These are phyloP conservation scores for Dalechampia spathulata DNA, from an alignment of 441 rosid species.

Conservation along the genomic window DNA sequence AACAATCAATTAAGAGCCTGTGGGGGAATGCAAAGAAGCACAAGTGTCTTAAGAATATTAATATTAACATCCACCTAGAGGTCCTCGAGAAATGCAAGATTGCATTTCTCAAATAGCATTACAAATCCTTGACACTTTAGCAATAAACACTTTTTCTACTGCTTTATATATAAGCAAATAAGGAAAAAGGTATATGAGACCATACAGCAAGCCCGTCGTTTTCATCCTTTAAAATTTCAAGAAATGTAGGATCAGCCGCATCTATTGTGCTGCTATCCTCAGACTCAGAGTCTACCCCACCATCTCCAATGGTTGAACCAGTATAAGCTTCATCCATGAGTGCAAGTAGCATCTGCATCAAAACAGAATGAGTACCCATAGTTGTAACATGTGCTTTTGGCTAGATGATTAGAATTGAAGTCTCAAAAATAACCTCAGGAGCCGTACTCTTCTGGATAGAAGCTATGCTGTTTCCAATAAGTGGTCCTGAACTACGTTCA, in stretches of 20 bases:
- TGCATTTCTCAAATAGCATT: background rate
- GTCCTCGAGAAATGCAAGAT: background rate
- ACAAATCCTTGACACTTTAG: background rate
- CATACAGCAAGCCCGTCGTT: slow-evolving; percentile 92
- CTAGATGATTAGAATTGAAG: slow-evolving; percentile 8
- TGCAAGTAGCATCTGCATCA: slow-evolving; percentile 84
- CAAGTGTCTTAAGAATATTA: background rate
- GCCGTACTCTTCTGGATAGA: slow-evolving; percentile 90
- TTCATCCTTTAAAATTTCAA: slow-evolving; percentile 97
- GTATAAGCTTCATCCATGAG: slow-evolving; percentile 99
- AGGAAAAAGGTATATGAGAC: slow-evolving; percentile 9
- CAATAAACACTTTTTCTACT: background rate
- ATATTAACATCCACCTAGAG: background rate
- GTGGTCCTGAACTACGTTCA: slow-evolving; percentile 78
- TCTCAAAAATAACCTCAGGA: slow-evolving; percentile 63
- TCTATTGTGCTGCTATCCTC: slow-evolving; percentile 79
- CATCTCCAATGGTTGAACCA: slow-evolving; percentile 87
- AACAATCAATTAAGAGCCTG: background rate
- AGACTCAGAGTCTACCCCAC: slow-evolving; percentile 88
- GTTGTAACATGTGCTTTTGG: slow-evolving; percentile 13
- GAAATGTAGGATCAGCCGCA: slow-evolving; percentile 79
- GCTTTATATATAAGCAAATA: slow-evolving; percentile 2
- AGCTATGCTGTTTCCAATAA: slow-evolving; percentile 86
- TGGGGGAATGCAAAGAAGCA: background rate
- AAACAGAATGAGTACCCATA: slow-evolving; percentile 15